Evolutionary conservation across 73 alveolate genomes (phyloP).

Genomic region (Durusdinium trenchii): DNA sequence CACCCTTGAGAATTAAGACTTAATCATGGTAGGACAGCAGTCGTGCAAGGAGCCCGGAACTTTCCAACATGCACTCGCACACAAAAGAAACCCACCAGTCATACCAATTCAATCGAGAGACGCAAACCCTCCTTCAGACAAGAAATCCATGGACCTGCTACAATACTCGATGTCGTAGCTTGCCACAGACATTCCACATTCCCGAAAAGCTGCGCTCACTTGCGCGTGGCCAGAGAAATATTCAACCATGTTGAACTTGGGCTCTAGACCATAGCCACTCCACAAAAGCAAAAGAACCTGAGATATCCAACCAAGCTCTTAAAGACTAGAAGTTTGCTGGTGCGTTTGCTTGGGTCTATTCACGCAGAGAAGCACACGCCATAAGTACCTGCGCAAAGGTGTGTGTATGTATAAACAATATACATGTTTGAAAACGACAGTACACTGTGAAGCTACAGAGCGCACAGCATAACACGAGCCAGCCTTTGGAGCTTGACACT

Average conservation of each 20-base stretch:
- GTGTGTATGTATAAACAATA: neutral
- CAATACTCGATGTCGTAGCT: neutral
- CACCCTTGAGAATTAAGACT: neutral
- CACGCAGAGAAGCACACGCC: neutral
- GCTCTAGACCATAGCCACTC: neutral
- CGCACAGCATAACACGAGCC: neutral
- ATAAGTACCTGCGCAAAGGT: neutral
- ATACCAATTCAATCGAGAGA: neutral
- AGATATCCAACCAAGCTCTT: neutral
- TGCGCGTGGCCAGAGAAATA: neutral
- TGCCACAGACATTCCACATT: neutral
- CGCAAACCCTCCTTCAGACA: neutral
- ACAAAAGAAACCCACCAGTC: too few species aligned
- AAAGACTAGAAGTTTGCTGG: neutral
- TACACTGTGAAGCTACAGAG: neutral
- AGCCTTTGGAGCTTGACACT: constrained; percentile 2
- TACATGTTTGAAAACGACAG: neutral
- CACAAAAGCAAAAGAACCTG: neutral
- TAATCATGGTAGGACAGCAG: neutral
- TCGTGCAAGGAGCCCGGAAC: too few species aligned
- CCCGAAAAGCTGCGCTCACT: neutral
- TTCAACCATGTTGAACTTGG: neutral
- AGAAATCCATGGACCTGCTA: neutral
- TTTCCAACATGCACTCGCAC: too few species aligned
- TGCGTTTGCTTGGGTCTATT: neutral